Conservation (phyloP, 768 basidiomycete species). For the Albatrellus ellisii region DNA sequence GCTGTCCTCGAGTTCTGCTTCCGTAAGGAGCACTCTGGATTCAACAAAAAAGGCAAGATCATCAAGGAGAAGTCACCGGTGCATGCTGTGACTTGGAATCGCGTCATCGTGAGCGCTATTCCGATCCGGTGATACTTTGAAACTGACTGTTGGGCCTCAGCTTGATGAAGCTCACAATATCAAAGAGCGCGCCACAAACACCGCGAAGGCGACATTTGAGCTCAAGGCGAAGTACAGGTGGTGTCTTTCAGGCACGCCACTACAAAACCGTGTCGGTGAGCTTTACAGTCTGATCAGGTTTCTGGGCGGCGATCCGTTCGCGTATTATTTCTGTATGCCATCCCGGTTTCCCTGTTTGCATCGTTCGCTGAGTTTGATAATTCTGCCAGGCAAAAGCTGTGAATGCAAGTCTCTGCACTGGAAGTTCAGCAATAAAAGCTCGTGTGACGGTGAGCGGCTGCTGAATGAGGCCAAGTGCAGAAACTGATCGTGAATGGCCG, state of each 20-base stretch:
- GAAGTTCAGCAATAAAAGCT: conserved; percentile 73
- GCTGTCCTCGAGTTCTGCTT: conserved; percentile 85
- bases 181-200: conserved; percentile 90
- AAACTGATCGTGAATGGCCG: not conserved
- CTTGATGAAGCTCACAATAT: conserved; percentile 97
- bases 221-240: conserved; percentile 71
- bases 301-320: conserved; percentile 85
- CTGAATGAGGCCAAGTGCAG: not conserved
- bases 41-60: conserved; percentile 72
- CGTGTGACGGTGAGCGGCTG: conserved; percentile 61
- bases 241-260: conserved; percentile 94
- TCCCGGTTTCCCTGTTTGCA: not conserved
- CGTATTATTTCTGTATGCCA: conserved; percentile 72
- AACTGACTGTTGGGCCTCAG: conserved; percentile 23
- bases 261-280: conserved; percentile 98
- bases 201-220: conserved; percentile 94
- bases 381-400: conserved; percentile 63
- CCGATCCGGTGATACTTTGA: conserved; percentile 2
- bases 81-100: conserved; percentile 76
- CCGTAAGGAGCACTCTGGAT: conserved; percentile 86
- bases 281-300: conserved; percentile 91
- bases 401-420: conserved; percentile 94
- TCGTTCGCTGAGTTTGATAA: conserved; percentile 3
- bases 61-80: conserved; percentile 82
- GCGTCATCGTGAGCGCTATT: conserved; percentile 46